Percentiles rank a stretch among this genome's conserved stretches.
Evolutionary conservation across 257 asterid genomes (phyloP).

Genomic region (Linaria vulgaris): DNA sequence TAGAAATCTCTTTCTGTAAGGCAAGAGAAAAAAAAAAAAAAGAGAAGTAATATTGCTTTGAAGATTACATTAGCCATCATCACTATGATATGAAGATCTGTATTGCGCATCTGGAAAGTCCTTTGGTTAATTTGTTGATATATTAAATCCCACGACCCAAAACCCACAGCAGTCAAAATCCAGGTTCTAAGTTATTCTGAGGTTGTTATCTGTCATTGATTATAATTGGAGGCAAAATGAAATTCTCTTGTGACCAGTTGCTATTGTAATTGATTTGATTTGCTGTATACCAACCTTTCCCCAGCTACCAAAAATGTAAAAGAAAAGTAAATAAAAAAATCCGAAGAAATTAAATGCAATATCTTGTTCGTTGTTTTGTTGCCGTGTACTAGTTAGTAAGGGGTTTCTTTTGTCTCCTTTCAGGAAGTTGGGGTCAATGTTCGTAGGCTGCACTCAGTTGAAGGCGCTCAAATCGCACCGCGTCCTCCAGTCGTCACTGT

Average conservation of each 20-base stretch:
- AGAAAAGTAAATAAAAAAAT: background rate
- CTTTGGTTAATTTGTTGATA: constrained; percentile 1
- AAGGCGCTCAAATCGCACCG: constrained; percentile 56
- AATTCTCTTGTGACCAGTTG: background rate
- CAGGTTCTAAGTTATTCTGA: too few species aligned
- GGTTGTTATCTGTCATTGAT: too few species aligned
- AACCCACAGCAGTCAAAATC: too few species aligned
- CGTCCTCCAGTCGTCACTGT: constrained; percentile 96
- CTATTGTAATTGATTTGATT: background rate
- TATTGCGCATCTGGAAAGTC: background rate
- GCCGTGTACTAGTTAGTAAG: constrained; percentile 15
- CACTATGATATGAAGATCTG: constrained; percentile 4
- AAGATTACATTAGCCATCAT: constrained; percentile 11
- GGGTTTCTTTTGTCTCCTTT: constrained; percentile 23
- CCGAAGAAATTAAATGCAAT: background rate
- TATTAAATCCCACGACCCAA: too few species aligned
- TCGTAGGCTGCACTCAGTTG: constrained; percentile 63
- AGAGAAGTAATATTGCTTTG: background rate
- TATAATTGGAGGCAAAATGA: background rate
- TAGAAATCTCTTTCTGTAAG: background rate
- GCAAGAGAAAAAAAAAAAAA: background rate
- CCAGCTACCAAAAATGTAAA: background rate
- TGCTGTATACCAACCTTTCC: constrained; percentile 14
- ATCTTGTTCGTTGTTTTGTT: constrained; percentile 11
- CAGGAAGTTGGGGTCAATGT: constrained; percentile 92